phyloP scores from a whole-genome alignment of 2,329 filamentous ascomycete species.

The Mycogone perniciosa region DNA sequence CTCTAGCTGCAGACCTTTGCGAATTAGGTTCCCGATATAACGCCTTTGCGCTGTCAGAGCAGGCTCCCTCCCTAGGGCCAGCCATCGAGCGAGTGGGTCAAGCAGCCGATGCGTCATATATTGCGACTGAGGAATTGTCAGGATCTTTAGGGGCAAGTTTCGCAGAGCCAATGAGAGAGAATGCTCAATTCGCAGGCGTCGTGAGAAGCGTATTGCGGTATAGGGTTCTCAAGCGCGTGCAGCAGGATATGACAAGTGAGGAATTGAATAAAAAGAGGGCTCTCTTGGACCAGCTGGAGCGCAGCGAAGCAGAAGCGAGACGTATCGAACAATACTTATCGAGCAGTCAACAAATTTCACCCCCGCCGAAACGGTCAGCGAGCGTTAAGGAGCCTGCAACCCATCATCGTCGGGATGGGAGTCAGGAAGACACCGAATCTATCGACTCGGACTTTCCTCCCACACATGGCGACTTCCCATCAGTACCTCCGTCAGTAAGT shows the following conservation, averaged over 20 bases:
- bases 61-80: conserved; percentile 77
- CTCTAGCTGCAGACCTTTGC: conserved; percentile 78
- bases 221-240: conserved; percentile 85
- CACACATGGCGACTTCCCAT: conserved; percentile 64
- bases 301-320: conserved; percentile 85
- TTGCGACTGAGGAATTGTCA: conserved; percentile 88
- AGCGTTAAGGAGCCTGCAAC: conserved; percentile 46
- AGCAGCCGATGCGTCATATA: conserved; percentile 91
- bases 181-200: conserved; percentile 92
- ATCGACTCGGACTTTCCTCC: conserved; percentile 96
- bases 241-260: conserved; percentile 95
- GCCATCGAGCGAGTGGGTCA: conserved; percentile 94
- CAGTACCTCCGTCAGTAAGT: conserved; percentile 63
- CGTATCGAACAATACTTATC: conserved; percentile 90
- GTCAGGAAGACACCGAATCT: conserved; percentile 72
- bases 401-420: conserved; percentile 48
- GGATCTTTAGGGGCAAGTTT: conserved; percentile 86
- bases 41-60: conserved; percentile 90
- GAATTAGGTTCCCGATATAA: conserved; percentile 96
- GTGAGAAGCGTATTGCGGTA: conserved; percentile 86
- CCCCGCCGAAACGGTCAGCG: conserved; percentile 61
- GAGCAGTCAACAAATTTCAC: conserved; percentile 56
- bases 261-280: conserved; percentile 82
- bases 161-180: conserved; percentile 95
- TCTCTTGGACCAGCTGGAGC: conserved; percentile 81